phyloP scores from a whole-genome alignment of 2,329 filamentous ascomycete genomes.

The Onygena corvina region DNA sequence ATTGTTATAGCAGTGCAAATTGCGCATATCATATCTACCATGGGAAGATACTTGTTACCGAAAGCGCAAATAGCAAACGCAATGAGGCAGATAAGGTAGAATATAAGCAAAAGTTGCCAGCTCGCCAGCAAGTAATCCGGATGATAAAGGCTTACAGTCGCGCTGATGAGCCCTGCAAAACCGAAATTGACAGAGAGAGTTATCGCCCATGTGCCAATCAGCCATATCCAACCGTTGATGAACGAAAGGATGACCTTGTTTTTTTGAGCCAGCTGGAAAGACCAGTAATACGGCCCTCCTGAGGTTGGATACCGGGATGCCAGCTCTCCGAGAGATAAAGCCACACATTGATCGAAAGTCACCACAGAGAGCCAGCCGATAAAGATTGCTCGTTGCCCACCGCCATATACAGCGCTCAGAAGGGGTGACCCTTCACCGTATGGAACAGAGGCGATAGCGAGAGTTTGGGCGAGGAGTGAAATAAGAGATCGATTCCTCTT shows the following conservation, averaged over 20 bases:
- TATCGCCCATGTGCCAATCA: constrained; percentile 43
- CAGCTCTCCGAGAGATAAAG: constrained; percentile 41
- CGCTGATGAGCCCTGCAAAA: constrained; percentile 29
- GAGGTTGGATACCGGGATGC: constrained; percentile 43
- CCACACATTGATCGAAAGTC: constrained; percentile 42
- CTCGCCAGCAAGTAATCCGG: constrained; percentile 5
- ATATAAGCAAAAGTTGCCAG: constrained; percentile 61
- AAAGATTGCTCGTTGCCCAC: constrained; percentile 45
- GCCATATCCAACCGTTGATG: constrained; percentile 43
- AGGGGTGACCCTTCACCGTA: constrained; percentile 38
- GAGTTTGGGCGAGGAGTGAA: constrained; percentile 49
- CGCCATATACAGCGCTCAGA: constrained; percentile 34
- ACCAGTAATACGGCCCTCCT: constrained; percentile 44
- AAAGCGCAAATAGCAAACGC: constrained; percentile 55
- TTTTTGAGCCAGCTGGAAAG: constrained; percentile 38
- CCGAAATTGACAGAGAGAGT: constrained; percentile 44
- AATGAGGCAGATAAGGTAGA: constrained; percentile 54
- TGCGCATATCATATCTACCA: constrained; percentile 43
- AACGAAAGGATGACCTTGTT: constrained; percentile 39
- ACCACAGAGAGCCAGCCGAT: constrained; percentile 46
- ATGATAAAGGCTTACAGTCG: constrained; percentile 32
- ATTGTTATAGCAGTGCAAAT: constrained; percentile 45
- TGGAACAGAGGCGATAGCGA: constrained; percentile 50
- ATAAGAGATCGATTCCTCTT: constrained; percentile 48
- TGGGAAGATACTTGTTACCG: constrained; percentile 54